phyloP scores from a whole-genome alignment of 441 rosid genomes.

The Biscutella auriculata region DNA sequence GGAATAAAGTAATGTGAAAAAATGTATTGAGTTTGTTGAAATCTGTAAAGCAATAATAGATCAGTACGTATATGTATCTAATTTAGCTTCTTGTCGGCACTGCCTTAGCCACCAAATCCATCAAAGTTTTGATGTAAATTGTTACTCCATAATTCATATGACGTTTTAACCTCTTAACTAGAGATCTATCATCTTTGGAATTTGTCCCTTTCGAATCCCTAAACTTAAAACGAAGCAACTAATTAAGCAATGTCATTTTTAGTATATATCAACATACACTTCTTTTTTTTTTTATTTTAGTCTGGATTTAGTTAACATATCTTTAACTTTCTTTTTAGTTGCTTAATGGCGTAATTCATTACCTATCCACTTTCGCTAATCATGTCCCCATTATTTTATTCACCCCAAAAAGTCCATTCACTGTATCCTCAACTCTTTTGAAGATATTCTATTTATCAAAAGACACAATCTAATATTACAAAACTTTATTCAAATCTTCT shows the following conservation, averaged over 20 bases:
- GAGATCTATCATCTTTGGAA: neutral
- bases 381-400: conserved; percentile 13
- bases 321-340: neutral
- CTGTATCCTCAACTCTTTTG: conserved; percentile 11
- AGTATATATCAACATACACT: neutral
- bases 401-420: conserved; percentile 19
- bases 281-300: neutral
- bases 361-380: conserved; percentile 17
- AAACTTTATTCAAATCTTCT: no score
- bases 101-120: no score
- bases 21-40: no score
- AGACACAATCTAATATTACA: conserved; percentile 7
- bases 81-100: no score
- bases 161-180: neutral
- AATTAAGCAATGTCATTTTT: neutral
- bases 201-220: neutral
- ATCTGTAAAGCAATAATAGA: no score
- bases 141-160: neutral
- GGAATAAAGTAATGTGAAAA: no score
- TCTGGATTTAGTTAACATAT: neutral
- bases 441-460: conserved; percentile 5
- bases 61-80: no score
- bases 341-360: conserved; percentile 19
- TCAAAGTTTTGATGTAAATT: no score
- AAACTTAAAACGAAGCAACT: neutral